phyloP scores from a whole-genome alignment of 352 stramenopile genomes.

The Pythium aristosporum region DNA sequence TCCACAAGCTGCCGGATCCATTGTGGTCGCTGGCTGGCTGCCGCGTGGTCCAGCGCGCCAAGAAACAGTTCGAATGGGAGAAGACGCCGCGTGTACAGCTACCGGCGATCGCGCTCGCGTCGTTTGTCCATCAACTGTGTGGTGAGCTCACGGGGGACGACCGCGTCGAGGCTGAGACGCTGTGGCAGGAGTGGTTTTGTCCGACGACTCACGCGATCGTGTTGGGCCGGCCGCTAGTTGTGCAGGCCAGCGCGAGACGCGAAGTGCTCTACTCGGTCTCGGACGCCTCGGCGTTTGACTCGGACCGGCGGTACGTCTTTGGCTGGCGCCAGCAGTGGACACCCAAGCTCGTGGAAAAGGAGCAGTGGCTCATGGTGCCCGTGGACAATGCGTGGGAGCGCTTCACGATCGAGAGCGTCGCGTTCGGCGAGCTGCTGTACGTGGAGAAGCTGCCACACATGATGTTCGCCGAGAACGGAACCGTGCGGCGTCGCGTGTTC shows the following conservation, averaged over 20 bases:
- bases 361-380: constrained; percentile 22
- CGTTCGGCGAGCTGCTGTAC: constrained; percentile 59
- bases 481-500: constrained; percentile 55
- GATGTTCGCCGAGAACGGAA: constrained; percentile 46
- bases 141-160: background rate
- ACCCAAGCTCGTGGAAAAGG: constrained; percentile 32
- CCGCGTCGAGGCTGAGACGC: constrained; percentile 21
- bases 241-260: constrained; percentile 21
- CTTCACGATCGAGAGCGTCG: constrained; percentile 56
- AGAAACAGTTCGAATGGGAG: constrained; percentile 1
- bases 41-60: background rate
- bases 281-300: constrained; percentile 31
- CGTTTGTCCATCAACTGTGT: constrained; percentile 1
- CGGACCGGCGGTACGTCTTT: constrained; percentile 36
- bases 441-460: constrained; percentile 44
- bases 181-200: constrained; percentile 26
- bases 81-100: background rate
- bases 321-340: constrained; percentile 36
- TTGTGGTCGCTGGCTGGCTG: constrained; percentile 2
- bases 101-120: background rate
- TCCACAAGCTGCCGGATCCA: background rate
- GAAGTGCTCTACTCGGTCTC: constrained; percentile 31
- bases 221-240: constrained; percentile 29
- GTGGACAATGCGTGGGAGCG: constrained; percentile 29
- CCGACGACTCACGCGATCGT: constrained; percentile 33